A percentile compares a stretch with the other conserved stretches of the same genome.
Conservation (phyloP, 2,329 filamentous ascomycete species). For the Phaeosphaeriaceae sp. region DNA sequence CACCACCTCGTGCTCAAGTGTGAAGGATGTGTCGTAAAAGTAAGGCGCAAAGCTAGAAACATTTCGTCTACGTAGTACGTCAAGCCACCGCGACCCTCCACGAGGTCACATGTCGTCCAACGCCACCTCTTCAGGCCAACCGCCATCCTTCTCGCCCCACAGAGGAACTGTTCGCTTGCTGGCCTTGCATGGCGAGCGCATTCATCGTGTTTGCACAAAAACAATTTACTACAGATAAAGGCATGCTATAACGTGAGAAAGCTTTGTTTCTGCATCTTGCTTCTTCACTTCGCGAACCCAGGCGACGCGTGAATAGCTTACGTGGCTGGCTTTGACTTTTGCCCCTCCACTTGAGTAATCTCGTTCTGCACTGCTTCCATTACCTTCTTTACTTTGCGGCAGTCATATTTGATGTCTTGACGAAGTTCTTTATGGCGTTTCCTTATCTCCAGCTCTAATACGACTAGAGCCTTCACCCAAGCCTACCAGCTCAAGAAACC, state of each 20-base stretch:
- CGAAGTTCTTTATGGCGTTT: too few species aligned
- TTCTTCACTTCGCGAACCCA: conserved; percentile 14
- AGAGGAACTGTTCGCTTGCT: conserved; percentile 18
- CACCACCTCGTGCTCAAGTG: not conserved
- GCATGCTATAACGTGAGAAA: conserved; percentile 4
- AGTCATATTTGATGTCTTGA: too few species aligned
- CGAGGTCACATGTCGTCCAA: conserved; percentile 13
- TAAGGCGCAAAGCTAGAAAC: conserved; percentile 5
- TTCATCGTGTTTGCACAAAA: conserved; percentile 13
- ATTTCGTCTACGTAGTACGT: conserved; percentile 10
- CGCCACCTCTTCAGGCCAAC: conserved; percentile 22
- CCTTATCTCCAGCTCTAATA: too few species aligned
- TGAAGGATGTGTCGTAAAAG: conserved; percentile 2
- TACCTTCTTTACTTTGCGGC: conserved; percentile 3
- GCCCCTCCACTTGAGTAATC: conserved; percentile 18
- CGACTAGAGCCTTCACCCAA: not conserved
- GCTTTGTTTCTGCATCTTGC: conserved; percentile 10
- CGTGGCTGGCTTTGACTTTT: conserved; percentile 26
- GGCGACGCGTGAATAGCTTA: conserved; percentile 36
- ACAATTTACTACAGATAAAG: conserved; percentile 9
- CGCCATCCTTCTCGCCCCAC: conserved; percentile 12
- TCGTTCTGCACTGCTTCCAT: conserved; percentile 7
- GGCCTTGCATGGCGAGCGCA: conserved; percentile 16
- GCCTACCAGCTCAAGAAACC: conserved; percentile 3
- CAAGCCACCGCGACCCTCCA: conserved; percentile 19